Evolutionary conservation across 768 basidiomycete genomes (phyloP), one percentile per base, ranked within the genome.

Genomic region (Psilocybe cyanescens): DNA sequence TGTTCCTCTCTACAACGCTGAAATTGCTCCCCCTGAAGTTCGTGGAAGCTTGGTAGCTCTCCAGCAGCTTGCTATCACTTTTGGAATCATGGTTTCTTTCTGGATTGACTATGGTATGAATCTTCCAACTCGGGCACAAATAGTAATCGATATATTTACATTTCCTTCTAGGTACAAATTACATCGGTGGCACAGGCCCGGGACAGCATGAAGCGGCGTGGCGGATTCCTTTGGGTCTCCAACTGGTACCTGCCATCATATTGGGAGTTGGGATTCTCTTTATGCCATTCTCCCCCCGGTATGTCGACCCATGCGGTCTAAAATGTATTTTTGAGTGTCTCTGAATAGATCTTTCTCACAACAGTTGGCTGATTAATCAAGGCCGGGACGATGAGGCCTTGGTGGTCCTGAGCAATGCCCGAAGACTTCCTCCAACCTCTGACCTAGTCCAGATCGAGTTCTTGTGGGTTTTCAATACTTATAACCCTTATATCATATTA

Each of bases 51-150:
- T 94, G 39, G 91, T 93, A 55, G 91, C 90, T 3, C 81, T 94
- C 8, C 92, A 93, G 70, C 92, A 93, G 70, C 79, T 93, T 17
- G 88, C 91, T 2, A 94, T 94, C 71, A 90, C 89, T 1, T 90
- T 91, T 66, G 89, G 89, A 19, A 91, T 91, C 71, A 86, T 91
- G 86, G 64, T 91, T 28, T 80, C 79, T 14, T 83, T 82, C 66
- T 83, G 82, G 82, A 83, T 83, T 55, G 82, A 83, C 64, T 83
- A 74, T 58, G 82, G 82, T 72, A 71, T 44, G 49, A 37, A 75
- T 83, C 30, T 17, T 29, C 44, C 14, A 47, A 35, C 50, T n/a
- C n/a, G 41, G 19, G 14, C 16, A 19, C 24, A 30, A 31, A 39
- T 52, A 39, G 39, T 28, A 49, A 3, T 54, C 19, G 17, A n/a